These are phyloP conservation scores for Coemansia sp. DNA, from an alignment of 192 early-diverging fungal genomes.

Conservation along the genomic window DNA sequence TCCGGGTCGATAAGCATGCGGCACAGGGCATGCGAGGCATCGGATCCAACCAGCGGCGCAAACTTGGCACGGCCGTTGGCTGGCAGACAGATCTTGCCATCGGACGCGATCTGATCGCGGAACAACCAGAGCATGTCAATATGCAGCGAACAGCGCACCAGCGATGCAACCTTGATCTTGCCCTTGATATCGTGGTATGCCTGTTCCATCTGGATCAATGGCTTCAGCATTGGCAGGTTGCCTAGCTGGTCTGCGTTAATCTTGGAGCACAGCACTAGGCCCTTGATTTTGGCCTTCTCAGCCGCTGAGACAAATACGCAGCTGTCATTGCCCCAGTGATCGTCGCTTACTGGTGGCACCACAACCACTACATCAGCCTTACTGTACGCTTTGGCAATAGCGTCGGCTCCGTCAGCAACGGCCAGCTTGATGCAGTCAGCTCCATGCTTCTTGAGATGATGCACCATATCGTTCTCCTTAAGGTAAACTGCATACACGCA, in stretches of 20 bases:
- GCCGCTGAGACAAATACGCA: constrained; percentile 34
- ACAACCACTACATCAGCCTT: constrained; percentile 42
- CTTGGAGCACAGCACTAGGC: constrained; percentile 47
- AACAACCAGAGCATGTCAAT: constrained; percentile 47
- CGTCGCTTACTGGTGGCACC: constrained; percentile 40
- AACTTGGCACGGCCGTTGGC: constrained; percentile 26
- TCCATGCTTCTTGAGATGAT: constrained; percentile 33
- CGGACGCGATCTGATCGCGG: constrained; percentile 36
- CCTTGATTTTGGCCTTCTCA: constrained; percentile 35
- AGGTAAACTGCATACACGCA: constrained; percentile 25
- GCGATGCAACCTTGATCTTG: constrained; percentile 34
- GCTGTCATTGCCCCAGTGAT: constrained; percentile 25
- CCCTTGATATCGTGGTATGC: constrained; percentile 28
- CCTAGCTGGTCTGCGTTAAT: constrained; percentile 29
- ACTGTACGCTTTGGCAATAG: constrained; percentile 33
- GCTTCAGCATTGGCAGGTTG: constrained; percentile 25
- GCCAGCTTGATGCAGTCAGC: constrained; percentile 23
- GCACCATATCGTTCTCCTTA: constrained; percentile 39
- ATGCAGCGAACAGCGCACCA: constrained; percentile 48
- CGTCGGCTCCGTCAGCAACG: constrained; percentile 22
- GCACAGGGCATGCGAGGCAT: constrained; percentile 34
- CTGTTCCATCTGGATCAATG: constrained; percentile 38
- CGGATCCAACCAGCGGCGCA: constrained; percentile 27
- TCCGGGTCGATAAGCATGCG: constrained; percentile 40
- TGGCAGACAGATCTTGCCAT: constrained; percentile 34